Evolutionary conservation across 805 yeast genomes (phyloP), one percentile per base, ranked within the genome.

Genomic region (Debaryomyces tyrocola): DNA sequence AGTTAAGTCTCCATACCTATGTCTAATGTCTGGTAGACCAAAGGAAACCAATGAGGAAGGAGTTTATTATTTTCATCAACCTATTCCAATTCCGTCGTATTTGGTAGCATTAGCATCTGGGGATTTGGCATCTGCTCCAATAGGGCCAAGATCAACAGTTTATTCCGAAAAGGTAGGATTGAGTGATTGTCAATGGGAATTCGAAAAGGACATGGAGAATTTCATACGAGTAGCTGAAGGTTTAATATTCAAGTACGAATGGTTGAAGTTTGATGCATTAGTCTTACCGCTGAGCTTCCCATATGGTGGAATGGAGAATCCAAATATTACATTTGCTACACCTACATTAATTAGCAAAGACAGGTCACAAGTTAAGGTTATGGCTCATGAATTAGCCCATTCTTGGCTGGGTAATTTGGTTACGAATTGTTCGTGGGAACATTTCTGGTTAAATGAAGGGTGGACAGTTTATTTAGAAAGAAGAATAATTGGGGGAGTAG

Each of bases 281-380:
- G 61, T 67, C n/a, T 48, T 67, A 17, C 71, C 71, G 0, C 36
- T 50, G 33, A 56, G 63, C 35, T 67, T 65, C 48, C 72, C 72
- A 4, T 67, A 66, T 45, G 72, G 72, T 15, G 72, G 70, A n/a
- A 67, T 67, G 72, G 72, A 67, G 40, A 67, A 62, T 46, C 72
- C 72, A 27, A 65, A 65, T 45, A 51, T 64, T 46, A 64, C 70
- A 8, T 65, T 60, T 45, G 64, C 64, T 48, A 66, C 72, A 5
- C 70, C 70, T 0, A 66, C 70, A 3, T 55, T 67, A 44, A 59
- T 67, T 34, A 56, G 67, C 49, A 58, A 59, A 35, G 72, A 67
- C 52, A 52, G 70, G 40, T 62, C 70, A 10, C 69, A 66, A 49
- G 65, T 64, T 20, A 57, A 54, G 35, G 72, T 67, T 5, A 56